Conservation (phyloP, 140 eudicot species). For the Stevia rebaudiana region DNA sequence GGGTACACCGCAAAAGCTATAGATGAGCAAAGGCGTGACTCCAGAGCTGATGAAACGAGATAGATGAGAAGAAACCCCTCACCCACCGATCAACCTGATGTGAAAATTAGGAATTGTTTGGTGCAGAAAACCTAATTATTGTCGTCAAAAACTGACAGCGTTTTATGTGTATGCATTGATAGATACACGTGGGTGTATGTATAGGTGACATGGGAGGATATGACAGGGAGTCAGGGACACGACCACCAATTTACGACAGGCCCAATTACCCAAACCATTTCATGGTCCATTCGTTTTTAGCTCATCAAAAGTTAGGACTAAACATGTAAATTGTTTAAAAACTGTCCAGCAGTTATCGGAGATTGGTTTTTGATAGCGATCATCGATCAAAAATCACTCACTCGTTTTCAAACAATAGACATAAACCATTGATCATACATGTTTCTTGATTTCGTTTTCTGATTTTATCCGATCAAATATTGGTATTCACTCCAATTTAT, state of each 20-base stretch:
- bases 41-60: slow-evolving; percentile 27
- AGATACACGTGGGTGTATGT: slow-evolving; percentile 14
- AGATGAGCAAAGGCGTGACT: slow-evolving; percentile 43
- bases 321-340: no score
- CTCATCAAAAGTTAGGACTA: no score
- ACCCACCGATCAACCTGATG: slow-evolving; percentile 18
- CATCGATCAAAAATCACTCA: no score
- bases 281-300: neutral
- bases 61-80: slow-evolving; percentile 25
- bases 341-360: no score
- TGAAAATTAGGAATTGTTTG: slow-evolving; percentile 4
- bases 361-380: no score
- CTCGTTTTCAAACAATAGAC: no score
- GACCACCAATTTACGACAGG: slow-evolving; percentile 12
- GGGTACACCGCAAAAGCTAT: slow-evolving; percentile 74
- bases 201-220: neutral
- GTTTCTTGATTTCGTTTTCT: no score
- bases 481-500: no score
- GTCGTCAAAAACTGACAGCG: slow-evolving; percentile 11
- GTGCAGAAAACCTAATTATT: slow-evolving; percentile 24
- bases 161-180: neutral
- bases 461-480: no score
- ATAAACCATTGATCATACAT: no score
- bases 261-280: neutral
- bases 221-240: slow-evolving; percentile 11